Percentiles rank a stretch among this genome's conserved stretches.
phyloP scores from a whole-genome alignment of 805 yeast species.

The Candida ulmi region DNA sequence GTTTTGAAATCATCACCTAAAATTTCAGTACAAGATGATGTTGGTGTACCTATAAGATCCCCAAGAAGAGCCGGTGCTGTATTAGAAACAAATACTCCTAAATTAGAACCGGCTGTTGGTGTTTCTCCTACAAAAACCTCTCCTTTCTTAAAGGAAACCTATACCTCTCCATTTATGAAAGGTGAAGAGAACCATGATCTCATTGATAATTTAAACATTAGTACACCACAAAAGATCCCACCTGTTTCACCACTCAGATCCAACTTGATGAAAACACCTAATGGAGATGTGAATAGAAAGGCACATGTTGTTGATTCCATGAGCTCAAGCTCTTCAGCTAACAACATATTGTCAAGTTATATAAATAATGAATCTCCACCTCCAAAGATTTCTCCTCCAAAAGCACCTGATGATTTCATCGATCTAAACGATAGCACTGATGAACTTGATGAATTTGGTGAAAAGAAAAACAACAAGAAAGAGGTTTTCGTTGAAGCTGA shows the following conservation, averaged over 20 bases:
- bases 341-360: slow-evolving; percentile 19
- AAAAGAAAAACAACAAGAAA: neutral
- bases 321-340: slow-evolving; percentile 18
- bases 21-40: neutral
- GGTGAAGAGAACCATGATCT: neutral
- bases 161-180: too few species aligned
- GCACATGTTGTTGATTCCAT: slow-evolving; percentile 19
- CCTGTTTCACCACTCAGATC: slow-evolving; percentile 16
- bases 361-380: slow-evolving; percentile 18
- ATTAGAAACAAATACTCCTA: neutral
- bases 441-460: neutral
- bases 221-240: slow-evolving; percentile 5
- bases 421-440: slow-evolving; percentile 13
- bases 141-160: slow-evolving; percentile 2
- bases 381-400: slow-evolving; percentile 14
- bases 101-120: slow-evolving; percentile 16
- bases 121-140: slow-evolving; percentile 16
- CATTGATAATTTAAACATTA: neutral
- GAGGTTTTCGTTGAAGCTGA: neutral
- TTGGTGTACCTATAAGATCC: slow-evolving; percentile 18
- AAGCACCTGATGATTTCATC: slow-evolving; percentile 15
- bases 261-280: slow-evolving; percentile 11
- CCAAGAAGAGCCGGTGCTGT: slow-evolving; percentile 12
- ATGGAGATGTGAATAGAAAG: slow-evolving; percentile 18
- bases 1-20: neutral